A percentile compares a stretch with the other conserved stretches of the same genome.
These are phyloP conservation scores for Trypanosoma lewisi DNA, from an alignment of 208 protist genomes.

Conservation along the genomic window DNA sequence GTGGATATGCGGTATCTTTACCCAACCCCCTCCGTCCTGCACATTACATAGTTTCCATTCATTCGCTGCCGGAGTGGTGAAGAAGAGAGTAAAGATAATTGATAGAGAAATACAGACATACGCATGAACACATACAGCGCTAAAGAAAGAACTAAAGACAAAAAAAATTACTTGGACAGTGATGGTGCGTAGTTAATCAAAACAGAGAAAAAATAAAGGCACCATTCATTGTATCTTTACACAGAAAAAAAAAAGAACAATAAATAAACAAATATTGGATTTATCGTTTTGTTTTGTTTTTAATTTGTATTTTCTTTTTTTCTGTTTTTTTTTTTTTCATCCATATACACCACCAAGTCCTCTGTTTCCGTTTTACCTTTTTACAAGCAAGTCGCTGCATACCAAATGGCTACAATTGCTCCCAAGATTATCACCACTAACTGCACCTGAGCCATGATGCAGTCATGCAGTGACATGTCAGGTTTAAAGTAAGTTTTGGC, in stretches of 20 bases:
- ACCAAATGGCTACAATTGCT: neutral
- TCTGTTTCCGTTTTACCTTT: neutral
- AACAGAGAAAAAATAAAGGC: neutral
- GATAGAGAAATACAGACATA: no score
- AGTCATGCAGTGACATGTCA: neutral
- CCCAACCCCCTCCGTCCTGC: no score
- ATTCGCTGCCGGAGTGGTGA: no score
- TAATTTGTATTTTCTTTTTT: neutral
- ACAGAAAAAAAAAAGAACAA: no score
- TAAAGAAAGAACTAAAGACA: neutral
- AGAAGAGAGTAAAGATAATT: no score
- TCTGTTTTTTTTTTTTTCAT: constrained; percentile 5
- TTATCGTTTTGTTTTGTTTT: no score
- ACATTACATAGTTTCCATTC: no score
- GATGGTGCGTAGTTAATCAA: constrained; percentile 6
- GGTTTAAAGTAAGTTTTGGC: no score
- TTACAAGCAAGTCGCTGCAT: neutral
- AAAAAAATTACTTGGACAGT: no score
- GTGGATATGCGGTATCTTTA: no score
- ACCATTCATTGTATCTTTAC: neutral
- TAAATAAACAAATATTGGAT: no score
- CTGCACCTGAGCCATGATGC: constrained; percentile 1
- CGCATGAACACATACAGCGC: neutral
- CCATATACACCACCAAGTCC: neutral
- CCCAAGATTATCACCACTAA: neutral